Conservation (phyloP, 768 basidiomycete species). For the Mycena polygramma region DNA sequence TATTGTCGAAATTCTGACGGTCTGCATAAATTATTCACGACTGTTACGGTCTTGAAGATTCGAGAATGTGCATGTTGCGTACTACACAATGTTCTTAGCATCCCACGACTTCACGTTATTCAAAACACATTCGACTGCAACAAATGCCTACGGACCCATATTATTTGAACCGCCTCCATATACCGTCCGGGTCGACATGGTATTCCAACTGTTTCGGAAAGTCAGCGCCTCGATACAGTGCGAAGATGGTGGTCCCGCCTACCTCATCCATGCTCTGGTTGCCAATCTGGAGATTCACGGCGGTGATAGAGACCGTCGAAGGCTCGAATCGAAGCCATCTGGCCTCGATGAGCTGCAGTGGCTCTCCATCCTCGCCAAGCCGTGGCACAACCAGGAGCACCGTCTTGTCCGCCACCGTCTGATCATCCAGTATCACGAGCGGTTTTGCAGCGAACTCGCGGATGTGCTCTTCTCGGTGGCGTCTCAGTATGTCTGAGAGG, state of each 20-base stretch:
- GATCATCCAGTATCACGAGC: conserved; percentile 12
- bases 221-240: conserved; percentile 2
- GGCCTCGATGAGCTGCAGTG: conserved; percentile 11
- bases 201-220: conserved; percentile 10
- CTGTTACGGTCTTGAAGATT: no score
- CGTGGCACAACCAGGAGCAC: conserved; percentile 11
- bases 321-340: conserved; percentile 11
- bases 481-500: no score
- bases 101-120: not conserved
- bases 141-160: not conserved
- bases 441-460: not conserved
- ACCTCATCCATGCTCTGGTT: conserved; percentile 17
- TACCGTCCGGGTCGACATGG: conserved; percentile 5
- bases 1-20: no score
- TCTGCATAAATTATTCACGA: no score
- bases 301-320: conserved; percentile 8
- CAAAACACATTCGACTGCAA: not conserved
- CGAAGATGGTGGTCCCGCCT: not conserved
- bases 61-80: no score
- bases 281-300: conserved; percentile 12
- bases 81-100: no score
- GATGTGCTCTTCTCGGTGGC: no score
- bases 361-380: conserved; percentile 15
- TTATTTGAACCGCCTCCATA: conserved; percentile 5
- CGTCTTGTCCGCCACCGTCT: conserved; percentile 12